Conservation (phyloP, 495 filamentous ascomycete genomes). For the Viridothelium virens region DNA sequence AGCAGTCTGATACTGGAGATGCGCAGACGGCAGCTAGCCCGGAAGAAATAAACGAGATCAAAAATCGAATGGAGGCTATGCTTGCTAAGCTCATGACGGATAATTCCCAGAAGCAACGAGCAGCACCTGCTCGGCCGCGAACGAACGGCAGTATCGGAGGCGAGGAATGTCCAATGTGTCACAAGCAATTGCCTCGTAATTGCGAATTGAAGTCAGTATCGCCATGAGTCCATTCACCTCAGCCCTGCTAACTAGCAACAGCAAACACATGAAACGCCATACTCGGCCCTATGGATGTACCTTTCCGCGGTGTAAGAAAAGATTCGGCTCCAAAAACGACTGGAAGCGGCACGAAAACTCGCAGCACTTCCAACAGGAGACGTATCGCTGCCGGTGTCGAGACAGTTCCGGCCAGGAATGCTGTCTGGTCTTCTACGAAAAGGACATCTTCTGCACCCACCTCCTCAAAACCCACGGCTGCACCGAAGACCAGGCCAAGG, state of each 20-base stretch:
- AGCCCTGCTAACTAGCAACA: conserved; percentile 29
- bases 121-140: not conserved
- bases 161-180: conserved; percentile 12
- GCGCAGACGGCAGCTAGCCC: not conserved
- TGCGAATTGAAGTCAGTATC: conserved; percentile 56
- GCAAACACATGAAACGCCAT: conserved; percentile 86
- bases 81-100: not conserved
- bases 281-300: conserved; percentile 84
- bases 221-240: no score
- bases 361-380: conserved; percentile 68
- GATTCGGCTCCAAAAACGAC: conserved; percentile 87
- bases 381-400: conserved; percentile 62
- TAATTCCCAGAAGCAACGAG: not conserved
- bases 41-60: not conserved
- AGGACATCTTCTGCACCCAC: conserved; percentile 55
- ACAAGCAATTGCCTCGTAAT: conserved; percentile 20
- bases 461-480: conserved; percentile 49
- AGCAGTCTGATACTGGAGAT: not conserved
- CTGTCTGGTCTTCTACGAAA: conserved; percentile 51
- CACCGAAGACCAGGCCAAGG: conserved; percentile 38
- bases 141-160: not conserved
- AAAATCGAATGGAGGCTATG: not conserved
- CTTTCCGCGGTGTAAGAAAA: conserved; percentile 60
- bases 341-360: conserved; percentile 95
- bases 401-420: conserved; percentile 38